Conservation (phyloP, 2,329 filamentous ascomycete species). For the Periconia macrospinosa region DNA sequence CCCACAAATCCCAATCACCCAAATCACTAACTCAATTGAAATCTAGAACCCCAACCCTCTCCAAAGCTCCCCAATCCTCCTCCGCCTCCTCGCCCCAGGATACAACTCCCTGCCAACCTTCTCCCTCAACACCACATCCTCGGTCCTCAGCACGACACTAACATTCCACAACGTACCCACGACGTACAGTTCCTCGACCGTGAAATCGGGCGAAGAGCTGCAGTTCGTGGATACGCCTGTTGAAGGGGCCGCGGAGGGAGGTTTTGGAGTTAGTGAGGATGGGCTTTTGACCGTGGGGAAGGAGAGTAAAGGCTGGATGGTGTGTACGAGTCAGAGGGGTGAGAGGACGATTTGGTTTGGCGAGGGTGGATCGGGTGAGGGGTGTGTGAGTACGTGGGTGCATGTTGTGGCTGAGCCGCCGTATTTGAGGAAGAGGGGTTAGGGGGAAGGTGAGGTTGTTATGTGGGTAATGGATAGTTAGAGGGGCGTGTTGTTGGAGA, state of each 20-base stretch:
- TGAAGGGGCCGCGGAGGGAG: slow-evolving; percentile 37
- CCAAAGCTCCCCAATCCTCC: slow-evolving; percentile 36
- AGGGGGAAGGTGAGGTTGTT: neutral
- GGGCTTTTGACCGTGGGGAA: slow-evolving; percentile 3
- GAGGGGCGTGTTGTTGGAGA: too few relatives aligned
- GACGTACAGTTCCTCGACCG: slow-evolving; percentile 35
- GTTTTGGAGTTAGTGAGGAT: slow-evolving; percentile 26
- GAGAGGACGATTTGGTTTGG: slow-evolving; percentile 41
- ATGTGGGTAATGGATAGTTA: neutral
- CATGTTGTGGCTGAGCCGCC: slow-evolving; percentile 43
- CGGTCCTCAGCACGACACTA: slow-evolving; percentile 33
- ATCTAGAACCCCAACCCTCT: slow-evolving; percentile 20
- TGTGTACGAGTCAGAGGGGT: slow-evolving; percentile 38
- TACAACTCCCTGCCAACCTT: slow-evolving; percentile 45
- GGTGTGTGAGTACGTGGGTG: slow-evolving; percentile 41
- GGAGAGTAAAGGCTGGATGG: slow-evolving; percentile 45
- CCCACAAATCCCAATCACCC: neutral
- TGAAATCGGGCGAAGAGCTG: slow-evolving; percentile 29
- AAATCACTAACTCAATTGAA: neutral
- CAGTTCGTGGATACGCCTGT: slow-evolving; percentile 32
- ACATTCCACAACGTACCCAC: slow-evolving; percentile 30
- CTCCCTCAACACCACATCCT: slow-evolving; percentile 36
- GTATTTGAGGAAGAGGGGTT: slow-evolving; percentile 25
- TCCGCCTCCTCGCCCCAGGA: slow-evolving; percentile 43
- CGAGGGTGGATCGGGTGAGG: slow-evolving; percentile 36